phyloP scores from a whole-genome alignment of 2,329 filamentous ascomycete genomes.

The Ophiostoma perfectum region DNA sequence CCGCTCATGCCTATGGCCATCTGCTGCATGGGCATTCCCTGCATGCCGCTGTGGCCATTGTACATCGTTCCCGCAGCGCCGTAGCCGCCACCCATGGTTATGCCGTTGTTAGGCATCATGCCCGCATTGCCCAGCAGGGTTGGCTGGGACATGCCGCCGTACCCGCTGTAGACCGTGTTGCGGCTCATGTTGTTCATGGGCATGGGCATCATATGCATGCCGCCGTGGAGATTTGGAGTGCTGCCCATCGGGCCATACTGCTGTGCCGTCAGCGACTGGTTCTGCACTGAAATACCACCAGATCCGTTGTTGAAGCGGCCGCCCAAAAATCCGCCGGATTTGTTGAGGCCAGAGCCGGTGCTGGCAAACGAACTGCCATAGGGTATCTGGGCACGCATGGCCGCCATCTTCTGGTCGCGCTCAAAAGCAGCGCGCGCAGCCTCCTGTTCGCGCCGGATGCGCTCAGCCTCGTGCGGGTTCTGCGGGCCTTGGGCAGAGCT shows the following conservation, averaged over 20 bases:
- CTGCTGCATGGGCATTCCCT: slow-evolving; percentile 10
- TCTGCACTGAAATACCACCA: slow-evolving; percentile 35
- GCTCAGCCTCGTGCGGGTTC: slow-evolving; percentile 40
- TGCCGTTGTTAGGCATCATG: neutral
- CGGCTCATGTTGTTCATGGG: neutral
- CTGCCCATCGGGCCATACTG: slow-evolving; percentile 13
- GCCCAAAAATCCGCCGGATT: slow-evolving; percentile 44
- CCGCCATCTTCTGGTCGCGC: slow-evolving; percentile 46
- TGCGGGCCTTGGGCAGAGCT: slow-evolving; percentile 31
- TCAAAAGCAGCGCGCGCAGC: slow-evolving; percentile 39
- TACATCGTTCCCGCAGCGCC: too few relatives aligned
- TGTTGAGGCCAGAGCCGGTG: slow-evolving; percentile 21
- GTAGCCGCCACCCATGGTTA: too few relatives aligned
- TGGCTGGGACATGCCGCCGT: slow-evolving; percentile 15
- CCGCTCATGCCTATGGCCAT: slow-evolving; percentile 16
- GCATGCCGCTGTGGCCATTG: neutral
- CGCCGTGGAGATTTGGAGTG: slow-evolving; percentile 9
- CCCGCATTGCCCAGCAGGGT: neutral
- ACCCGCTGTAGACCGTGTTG: slow-evolving; percentile 12
- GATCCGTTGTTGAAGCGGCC: slow-evolving; percentile 52
- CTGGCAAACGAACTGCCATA: slow-evolving; percentile 22
- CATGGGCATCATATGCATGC: slow-evolving; percentile 10
- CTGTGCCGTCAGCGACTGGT: neutral
- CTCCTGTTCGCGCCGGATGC: slow-evolving; percentile 39
- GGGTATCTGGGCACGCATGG: slow-evolving; percentile 47